phyloP scores from a whole-genome alignment of 2,329 filamentous ascomycete species.

The Coniosporium tulheliwenetii region DNA sequence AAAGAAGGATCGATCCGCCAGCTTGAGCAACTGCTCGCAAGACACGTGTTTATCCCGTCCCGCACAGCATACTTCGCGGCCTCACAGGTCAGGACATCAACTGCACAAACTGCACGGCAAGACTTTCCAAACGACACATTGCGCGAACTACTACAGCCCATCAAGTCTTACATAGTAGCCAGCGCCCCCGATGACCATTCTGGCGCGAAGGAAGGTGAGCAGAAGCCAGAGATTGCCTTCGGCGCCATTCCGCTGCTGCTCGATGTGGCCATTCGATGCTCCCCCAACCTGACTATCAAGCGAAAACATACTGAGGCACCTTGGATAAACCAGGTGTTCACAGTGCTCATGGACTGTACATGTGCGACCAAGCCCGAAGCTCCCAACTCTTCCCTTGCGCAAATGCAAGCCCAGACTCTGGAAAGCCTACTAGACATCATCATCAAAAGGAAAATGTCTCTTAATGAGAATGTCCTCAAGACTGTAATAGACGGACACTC shows the following conservation, averaged over 20 bases:
- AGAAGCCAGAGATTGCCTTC: background rate
- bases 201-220: background rate
- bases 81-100: background rate
- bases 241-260: conserved; percentile 14
- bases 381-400: too few species aligned
- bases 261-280: conserved; percentile 24
- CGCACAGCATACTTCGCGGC: conserved; percentile 18
- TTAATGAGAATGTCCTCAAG: too few species aligned
- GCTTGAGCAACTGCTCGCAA: conserved; percentile 22
- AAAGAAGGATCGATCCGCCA: background rate
- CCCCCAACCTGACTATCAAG: conserved; percentile 22
- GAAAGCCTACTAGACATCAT: too few species aligned
- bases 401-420: too few species aligned
- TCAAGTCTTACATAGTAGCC: background rate
- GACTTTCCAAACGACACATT: too few species aligned
- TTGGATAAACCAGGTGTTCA: conserved; percentile 27
- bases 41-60: conserved; percentile 25
- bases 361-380: too few species aligned
- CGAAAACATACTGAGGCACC: conserved; percentile 22
- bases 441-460: too few species aligned
- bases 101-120: too few species aligned
- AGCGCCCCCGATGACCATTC: background rate
- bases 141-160: too few species aligned
- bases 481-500: too few species aligned
- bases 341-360: conserved; percentile 16